phyloP scores from a whole-genome alignment of 257 asterid species.

The Coffea eugenioides region DNA sequence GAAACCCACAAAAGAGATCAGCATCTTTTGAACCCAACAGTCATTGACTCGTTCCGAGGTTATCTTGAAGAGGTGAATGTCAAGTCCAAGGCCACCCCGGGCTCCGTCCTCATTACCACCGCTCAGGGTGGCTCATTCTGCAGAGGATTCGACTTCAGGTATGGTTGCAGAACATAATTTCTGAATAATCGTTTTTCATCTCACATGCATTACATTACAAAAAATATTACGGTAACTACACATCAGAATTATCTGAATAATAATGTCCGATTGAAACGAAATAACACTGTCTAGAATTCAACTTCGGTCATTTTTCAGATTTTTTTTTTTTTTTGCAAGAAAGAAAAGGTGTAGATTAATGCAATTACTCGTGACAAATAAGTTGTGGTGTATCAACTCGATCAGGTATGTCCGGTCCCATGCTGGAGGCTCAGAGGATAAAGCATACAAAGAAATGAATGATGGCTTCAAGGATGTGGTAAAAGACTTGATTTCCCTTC shows the following conservation, averaged over 20 bases:
- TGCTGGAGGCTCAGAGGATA: conserved; percentile 30
- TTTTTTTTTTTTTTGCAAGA: no score
- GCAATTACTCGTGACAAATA: no score
- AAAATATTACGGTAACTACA: no score
- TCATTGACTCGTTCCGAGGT: conserved; percentile 47
- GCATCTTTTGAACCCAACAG: background rate
- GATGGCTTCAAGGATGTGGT: conserved; percentile 48
- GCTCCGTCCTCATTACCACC: conserved; percentile 60
- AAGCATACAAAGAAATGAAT: conserved; percentile 48
- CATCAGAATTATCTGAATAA: no score
- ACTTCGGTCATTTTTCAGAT: no score
- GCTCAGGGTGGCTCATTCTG: conserved; percentile 62
- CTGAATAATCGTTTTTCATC: no score
- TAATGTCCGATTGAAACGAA: no score
- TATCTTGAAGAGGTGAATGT: conserved; percentile 42
- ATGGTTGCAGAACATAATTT: background rate
- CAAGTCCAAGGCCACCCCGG: conserved; percentile 46
- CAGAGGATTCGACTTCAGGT: conserved; percentile 56
- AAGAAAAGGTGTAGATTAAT: no score
- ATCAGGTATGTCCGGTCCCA: conserved; percentile 39
- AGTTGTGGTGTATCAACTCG: background rate
- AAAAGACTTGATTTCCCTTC: conserved; percentile 51
- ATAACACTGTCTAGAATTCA: no score
- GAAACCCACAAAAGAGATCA: no score
- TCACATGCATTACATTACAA: no score